Conservation (phyloP, 495 filamentous ascomycete species). For the Corynascus novoguineensis region DNA sequence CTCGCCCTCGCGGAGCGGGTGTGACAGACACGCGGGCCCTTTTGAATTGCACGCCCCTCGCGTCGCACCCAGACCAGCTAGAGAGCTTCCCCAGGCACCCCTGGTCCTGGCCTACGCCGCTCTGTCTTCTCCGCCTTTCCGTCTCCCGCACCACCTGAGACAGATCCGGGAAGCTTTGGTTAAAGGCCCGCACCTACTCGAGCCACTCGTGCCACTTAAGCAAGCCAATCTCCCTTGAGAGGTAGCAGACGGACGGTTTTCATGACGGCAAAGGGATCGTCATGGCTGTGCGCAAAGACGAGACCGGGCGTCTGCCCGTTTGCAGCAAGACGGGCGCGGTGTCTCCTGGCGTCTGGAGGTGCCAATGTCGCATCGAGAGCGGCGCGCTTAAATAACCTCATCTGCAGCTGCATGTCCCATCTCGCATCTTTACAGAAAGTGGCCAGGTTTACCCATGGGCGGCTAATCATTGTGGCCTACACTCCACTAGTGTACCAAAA, state of each 20-base stretch:
- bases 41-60: constrained; percentile 11
- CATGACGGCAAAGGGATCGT: constrained; percentile 4
- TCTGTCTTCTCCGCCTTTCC: neutral
- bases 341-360: neutral
- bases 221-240: neutral
- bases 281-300: neutral
- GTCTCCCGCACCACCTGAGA: neutral
- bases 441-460: neutral
- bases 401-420: constrained; percentile 1
- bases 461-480: constrained; percentile 6
- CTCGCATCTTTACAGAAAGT: constrained; percentile 4
- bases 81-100: neutral
- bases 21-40: constrained; percentile 9
- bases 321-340: neutral
- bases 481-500: no score
- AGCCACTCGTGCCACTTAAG: no score
- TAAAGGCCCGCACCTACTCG: neutral
- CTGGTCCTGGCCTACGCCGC: neutral
- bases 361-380: neutral
- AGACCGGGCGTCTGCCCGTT: neutral
- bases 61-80: neutral
- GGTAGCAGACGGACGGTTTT: neutral
- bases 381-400: constrained; percentile 4
- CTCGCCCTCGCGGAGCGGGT: neutral
- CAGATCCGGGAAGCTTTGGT: neutral